Conservation (phyloP, 768 basidiomycete species). For the Lactifluus subvellereus region DNA sequence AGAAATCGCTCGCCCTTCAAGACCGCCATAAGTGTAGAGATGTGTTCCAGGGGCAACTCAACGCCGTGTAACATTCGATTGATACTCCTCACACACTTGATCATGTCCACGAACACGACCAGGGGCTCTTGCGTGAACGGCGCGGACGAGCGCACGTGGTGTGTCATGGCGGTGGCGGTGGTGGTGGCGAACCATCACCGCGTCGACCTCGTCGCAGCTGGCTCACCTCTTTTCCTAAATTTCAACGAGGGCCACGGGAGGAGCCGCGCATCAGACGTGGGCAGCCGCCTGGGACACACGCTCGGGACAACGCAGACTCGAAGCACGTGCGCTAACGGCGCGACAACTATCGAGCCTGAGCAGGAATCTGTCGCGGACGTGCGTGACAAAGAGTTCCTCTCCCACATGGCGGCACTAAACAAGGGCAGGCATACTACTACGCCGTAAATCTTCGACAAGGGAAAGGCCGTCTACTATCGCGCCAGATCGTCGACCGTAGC, state of each 20-base stretch:
- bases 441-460: slow-evolving; percentile 52
- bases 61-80: slow-evolving; percentile 42
- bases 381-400: slow-evolving; percentile 51
- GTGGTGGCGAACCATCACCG: slow-evolving; percentile 37
- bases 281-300: slow-evolving; percentile 60
- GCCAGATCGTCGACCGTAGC: slow-evolving; percentile 63
- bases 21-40: slow-evolving; percentile 67
- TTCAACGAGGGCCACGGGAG: slow-evolving; percentile 37
- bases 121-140: slow-evolving; percentile 84
- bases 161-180: slow-evolving; percentile 20
- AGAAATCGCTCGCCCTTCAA: slow-evolving; percentile 51
- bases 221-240: slow-evolving; percentile 64
- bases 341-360: slow-evolving; percentile 42
- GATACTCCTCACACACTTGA: slow-evolving; percentile 52
- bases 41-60: slow-evolving; percentile 62
- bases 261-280: slow-evolving; percentile 31
- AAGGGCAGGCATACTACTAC: slow-evolving; percentile 59
- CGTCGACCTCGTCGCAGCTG: slow-evolving; percentile 61
- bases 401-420: slow-evolving; percentile 62
- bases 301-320: slow-evolving; percentile 81
- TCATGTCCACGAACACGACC: slow-evolving; percentile 70
- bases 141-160: slow-evolving; percentile 3
- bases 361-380: slow-evolving; percentile 66
- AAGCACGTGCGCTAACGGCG: slow-evolving; percentile 52
- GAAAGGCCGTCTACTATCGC: slow-evolving; percentile 76